phyloP scores from a whole-genome alignment of 1,284 basidiomycete genomes.

The Irpex rosettiformis region DNA sequence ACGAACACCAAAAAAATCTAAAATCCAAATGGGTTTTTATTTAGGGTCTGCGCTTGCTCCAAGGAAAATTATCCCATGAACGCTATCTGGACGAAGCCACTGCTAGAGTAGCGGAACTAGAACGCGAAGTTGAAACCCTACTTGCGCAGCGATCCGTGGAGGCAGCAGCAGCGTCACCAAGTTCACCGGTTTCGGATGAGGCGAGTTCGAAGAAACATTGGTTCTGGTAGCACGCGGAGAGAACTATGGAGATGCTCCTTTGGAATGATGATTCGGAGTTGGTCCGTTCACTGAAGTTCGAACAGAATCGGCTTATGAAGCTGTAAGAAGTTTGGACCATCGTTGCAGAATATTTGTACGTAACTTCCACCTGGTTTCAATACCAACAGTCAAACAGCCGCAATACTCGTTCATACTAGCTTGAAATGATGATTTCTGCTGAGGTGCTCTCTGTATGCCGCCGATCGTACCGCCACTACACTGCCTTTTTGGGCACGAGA shows the following conservation, averaged over 20 bases:
- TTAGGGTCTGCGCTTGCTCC: constrained; percentile 62
- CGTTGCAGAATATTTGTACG: neutral
- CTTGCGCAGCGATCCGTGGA: constrained; percentile 15
- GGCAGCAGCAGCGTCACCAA: neutral
- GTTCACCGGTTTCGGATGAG: neutral
- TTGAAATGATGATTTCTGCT: neutral
- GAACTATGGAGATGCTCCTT: neutral
- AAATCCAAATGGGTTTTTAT: neutral
- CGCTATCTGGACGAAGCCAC: constrained; percentile 61
- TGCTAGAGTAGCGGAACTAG: constrained; percentile 48
- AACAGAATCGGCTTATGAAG: neutral
- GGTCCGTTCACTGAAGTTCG: neutral
- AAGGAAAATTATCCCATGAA: constrained; percentile 62
- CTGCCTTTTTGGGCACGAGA: neutral
- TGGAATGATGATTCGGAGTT: neutral
- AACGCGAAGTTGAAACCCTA: constrained; percentile 53
- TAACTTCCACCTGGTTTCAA: neutral
- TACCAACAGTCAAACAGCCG: neutral
- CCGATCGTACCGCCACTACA: neutral
- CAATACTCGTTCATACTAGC: neutral
- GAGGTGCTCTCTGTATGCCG: neutral
- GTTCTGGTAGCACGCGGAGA: constrained; percentile 1
- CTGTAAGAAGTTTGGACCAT: neutral
- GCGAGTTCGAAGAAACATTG: constrained; percentile 1
- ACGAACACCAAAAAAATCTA: neutral